Base-by-base conservation (phyloP, 2,329 filamentous ascomycete species). In the Claviceps paspali region DNA sequence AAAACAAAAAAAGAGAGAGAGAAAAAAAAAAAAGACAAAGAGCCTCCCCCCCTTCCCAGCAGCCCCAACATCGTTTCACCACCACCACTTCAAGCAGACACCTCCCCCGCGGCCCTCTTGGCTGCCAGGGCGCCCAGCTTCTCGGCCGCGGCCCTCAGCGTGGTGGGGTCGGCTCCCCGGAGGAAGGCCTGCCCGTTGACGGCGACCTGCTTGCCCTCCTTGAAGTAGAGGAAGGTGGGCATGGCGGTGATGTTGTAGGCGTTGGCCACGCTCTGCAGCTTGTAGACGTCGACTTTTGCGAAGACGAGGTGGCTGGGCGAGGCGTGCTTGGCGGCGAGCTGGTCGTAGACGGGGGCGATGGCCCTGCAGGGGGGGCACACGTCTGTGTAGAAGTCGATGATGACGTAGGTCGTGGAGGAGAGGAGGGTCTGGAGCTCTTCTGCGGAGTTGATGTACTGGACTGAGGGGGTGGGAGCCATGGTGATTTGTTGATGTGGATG, bases 181-280 rank as follows among this genome's bases (percentile, higher is more conserved):
- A 61, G 52, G 39, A 47, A 43, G 7, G 47, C 44, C 39, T 55
- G 39, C 4, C 52, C 52, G 18, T 55, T 50, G 10, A 57, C 53
- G 17, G 47, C 49, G 27, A 55, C 53, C 36, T 51, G 50, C 37
- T 47, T 46, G 47, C 81, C 84, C 46, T 79, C 63, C 70, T 87
- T 86, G 76, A 88, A 94, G 56, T 93, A 64, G 40, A 83, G 51
- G 62, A 96, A 95, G 9, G 86, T 93, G 35, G 88, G 88, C 88
- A 96, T 95, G 58, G 87, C 85, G 51, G 81, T 76, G 58, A 96
- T 73, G 47, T 73, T 72, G 49, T 91, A 78, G 50, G 85, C 74
- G 50, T 77, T 68, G 18, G 84, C 47, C 22, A 50, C 34, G 41
- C 12, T 38, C 10, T 49, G 42, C n/a, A 52, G 36, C 14, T 38